Evolutionary conservation across 768 basidiomycete genomes (phyloP).

Genomic region (Xerocomellus dryophilus): DNA sequence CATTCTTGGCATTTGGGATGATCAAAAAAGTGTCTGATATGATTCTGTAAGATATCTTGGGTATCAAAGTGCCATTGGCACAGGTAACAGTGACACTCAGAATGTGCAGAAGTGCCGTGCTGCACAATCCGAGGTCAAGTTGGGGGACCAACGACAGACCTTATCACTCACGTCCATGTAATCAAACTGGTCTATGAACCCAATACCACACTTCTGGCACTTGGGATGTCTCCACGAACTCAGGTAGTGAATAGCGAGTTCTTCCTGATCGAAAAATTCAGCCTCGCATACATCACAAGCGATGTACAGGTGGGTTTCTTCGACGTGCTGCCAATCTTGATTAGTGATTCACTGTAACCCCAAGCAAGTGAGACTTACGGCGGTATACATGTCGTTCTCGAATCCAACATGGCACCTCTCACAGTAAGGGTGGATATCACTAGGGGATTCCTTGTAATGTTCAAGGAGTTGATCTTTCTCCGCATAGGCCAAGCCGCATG

Average conservation of each 20-base stretch:
- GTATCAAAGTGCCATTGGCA: conserved; percentile 43
- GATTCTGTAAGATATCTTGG: conserved; percentile 35
- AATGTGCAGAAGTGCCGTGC: conserved; percentile 33
- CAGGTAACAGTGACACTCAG: conserved; percentile 32
- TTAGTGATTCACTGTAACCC: neutral
- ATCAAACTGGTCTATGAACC: conserved; percentile 27
- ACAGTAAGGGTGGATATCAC: conserved; percentile 38
- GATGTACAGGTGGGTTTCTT: conserved; percentile 36
- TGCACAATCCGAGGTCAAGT: conserved; percentile 16
- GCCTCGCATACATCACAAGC: conserved; percentile 33
- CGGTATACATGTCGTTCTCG: conserved; percentile 28
- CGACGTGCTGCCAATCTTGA: conserved; percentile 36
- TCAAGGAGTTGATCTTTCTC: conserved; percentile 36
- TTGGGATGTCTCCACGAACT: conserved; percentile 28
- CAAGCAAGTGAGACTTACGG: conserved; percentile 22
- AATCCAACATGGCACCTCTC: conserved; percentile 34
- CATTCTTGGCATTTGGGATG: conserved; percentile 49
- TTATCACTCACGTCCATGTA: conserved; percentile 26
- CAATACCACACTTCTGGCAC: conserved; percentile 27
- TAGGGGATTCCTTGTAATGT: conserved; percentile 39
- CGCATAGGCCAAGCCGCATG: conserved; percentile 23
- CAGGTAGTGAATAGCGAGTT: conserved; percentile 26
- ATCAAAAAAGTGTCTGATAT: conserved; percentile 39
- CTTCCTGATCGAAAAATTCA: conserved; percentile 20
- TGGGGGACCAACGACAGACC: neutral